Base-by-base conservation (phyloP, 805 yeast genomes). In the Isabelozyma heimii region DNA sequence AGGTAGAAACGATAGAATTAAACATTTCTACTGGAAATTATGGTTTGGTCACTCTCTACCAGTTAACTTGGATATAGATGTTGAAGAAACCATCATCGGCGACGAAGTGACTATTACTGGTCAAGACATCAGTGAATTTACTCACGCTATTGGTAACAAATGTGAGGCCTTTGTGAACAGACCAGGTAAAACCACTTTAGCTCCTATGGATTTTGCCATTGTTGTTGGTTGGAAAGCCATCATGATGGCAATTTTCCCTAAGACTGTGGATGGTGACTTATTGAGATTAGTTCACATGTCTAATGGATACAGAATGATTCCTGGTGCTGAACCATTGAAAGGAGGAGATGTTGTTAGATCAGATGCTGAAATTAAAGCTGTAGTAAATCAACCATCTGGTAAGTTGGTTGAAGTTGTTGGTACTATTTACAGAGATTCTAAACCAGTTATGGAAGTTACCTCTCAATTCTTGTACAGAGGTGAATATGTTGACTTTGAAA, bases 171-270 rank as follows among this genome's bases (percentile, higher is more conserved):
- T 91, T 61, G 97, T 91, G 58, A 80, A 86, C 50, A 84, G 97
- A 76, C 82, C 89, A 45, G 94, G 91, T 55, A 87, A 89, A 70
- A 81, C 80, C 54, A 85, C 89, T 51, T 77, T 84, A 59, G 99
- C 98, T 44, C 99, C 99, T 63, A 92, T 94, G 98, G 99, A 94
- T 77, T 94, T 91, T 66, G 98, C 99, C 44, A 94, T 94, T 69
- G 97, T 94, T 50, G 83, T 91, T 60, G 98, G 99, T 42, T 94
- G 99, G 99, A 87, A 87, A 75, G 95, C 97, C 45, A 92, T 94
- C 66, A 92, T 94, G 76, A 90, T 88, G 77, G 91, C 97, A n/a
- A 89, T 94, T 60, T 94, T 94, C 94, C 99, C 99, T 47, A 82
- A 83, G 66, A 83, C 85, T 54, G 95, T 94, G 61, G 98, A 95